Percentiles rank a stretch among this genome's conserved stretches.
phyloP scores from a whole-genome alignment of 2,329 filamentous ascomycete species.

The Orbilia oligospora region DNA sequence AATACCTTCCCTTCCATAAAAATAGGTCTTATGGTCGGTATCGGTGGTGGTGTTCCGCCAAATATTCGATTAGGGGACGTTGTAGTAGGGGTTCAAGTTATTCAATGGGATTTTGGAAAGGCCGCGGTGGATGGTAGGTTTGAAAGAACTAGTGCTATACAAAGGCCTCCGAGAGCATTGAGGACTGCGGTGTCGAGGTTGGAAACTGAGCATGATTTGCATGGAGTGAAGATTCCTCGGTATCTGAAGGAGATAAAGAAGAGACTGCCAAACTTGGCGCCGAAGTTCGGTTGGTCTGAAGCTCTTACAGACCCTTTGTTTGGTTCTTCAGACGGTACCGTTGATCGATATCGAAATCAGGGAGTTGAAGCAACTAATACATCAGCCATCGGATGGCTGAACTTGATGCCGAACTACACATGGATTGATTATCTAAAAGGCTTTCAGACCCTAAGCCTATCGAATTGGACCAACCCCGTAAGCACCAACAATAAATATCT shows the following conservation, averaged over 20 bases:
- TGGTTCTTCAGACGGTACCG: background rate
- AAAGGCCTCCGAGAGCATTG: background rate
- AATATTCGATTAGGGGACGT: slow-evolving; percentile 29
- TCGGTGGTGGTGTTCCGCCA: slow-evolving; percentile 32
- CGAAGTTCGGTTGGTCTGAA: slow-evolving; percentile 2
- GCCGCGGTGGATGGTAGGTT: background rate
- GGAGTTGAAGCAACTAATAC: background rate
- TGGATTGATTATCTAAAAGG: slow-evolving; percentile 4
- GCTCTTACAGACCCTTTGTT: slow-evolving; percentile 10
- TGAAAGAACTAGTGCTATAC: background rate
- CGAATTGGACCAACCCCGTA: background rate
- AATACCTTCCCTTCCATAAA: slow-evolving; percentile 33
- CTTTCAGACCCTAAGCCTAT: background rate
- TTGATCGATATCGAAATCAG: background rate
- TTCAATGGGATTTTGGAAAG: slow-evolving; percentile 33
- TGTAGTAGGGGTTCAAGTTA: slow-evolving; percentile 39
- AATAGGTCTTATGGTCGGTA: slow-evolving; percentile 27
- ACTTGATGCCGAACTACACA: background rate
- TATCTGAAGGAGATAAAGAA: slow-evolving; percentile 60
- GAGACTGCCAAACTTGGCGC: slow-evolving; percentile 45
- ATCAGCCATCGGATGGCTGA: background rate
- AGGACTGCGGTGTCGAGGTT: slow-evolving; percentile 60
- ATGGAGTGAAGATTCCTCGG: slow-evolving; percentile 59
- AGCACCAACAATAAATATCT: background rate
- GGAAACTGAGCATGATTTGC: slow-evolving; percentile 50